Evolutionary conservation across 176 grass and related monocot genomes (phyloP).

Genomic region (Poa annua): DNA sequence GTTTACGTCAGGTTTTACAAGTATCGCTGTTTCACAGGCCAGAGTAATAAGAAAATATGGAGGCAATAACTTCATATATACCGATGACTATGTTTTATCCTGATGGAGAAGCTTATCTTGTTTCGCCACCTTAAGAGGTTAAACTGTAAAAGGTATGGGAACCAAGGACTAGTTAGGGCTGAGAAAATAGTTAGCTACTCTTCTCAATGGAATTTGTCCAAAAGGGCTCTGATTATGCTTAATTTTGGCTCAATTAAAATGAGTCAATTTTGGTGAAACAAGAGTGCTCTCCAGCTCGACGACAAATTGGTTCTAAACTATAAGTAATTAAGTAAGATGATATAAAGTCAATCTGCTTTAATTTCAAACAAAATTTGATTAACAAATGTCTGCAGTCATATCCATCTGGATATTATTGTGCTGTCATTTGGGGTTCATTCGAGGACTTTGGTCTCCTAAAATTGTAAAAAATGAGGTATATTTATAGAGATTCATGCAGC

Average conservation of each 20-base stretch:
- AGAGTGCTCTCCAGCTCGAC: neutral
- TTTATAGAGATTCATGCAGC: neutral
- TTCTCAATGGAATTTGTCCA: neutral
- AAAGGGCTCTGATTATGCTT: neutral
- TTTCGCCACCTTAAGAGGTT: neutral
- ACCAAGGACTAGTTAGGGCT: neutral
- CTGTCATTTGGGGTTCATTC: constrained; percentile 1
- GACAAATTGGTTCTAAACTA: neutral
- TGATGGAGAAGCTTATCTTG: neutral
- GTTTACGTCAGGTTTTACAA: constrained; percentile 8
- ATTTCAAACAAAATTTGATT: neutral
- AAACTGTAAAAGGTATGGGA: neutral
- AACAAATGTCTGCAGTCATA: neutral
- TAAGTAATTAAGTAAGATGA: constrained; percentile 5
- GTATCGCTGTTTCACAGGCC: neutral
- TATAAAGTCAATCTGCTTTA: neutral
- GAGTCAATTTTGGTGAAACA: neutral
- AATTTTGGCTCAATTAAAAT: constrained; percentile 13
- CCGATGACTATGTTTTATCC: neutral
- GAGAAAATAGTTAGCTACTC: neutral
- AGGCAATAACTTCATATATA: neutral
- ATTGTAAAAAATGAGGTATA: neutral
- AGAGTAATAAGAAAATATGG: constrained; percentile 5
- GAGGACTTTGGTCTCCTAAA: constrained; percentile 5
- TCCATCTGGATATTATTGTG: neutral